Evolutionary conservation across 2,329 filamentous ascomycete genomes (phyloP).

Genomic region (Clonostachys sp.): DNA sequence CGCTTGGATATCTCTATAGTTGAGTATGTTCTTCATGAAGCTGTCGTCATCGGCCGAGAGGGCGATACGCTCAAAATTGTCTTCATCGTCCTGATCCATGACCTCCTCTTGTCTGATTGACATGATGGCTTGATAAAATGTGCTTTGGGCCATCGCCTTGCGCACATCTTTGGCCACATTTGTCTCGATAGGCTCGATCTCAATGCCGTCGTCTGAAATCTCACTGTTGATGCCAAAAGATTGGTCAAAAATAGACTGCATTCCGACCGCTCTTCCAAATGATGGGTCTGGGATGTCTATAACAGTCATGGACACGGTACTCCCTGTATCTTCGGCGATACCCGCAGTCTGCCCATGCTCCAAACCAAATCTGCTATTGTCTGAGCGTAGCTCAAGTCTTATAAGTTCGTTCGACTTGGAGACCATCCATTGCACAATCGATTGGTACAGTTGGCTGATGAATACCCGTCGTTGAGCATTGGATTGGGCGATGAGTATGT

Average conservation of each 20-base stretch:
- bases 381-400: slow-evolving; percentile 64
- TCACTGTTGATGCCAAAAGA: slow-evolving; percentile 89
- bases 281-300: slow-evolving; percentile 78
- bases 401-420: slow-evolving; percentile 85
- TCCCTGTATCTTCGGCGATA: slow-evolving; percentile 66
- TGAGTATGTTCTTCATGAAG: slow-evolving; percentile 77
- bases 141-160: slow-evolving; percentile 71
- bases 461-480: slow-evolving; percentile 76
- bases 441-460: slow-evolving; percentile 86
- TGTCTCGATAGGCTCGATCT: slow-evolving; percentile 64
- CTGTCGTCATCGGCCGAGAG: slow-evolving; percentile 77
- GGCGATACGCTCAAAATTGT: slow-evolving; percentile 83
- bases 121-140: slow-evolving; percentile 73
- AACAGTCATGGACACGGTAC: slow-evolving; percentile 85
- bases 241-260: slow-evolving; percentile 92
- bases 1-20: slow-evolving; percentile 73
- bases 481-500: slow-evolving; percentile 72
- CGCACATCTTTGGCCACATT: slow-evolving; percentile 87
- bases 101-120: slow-evolving; percentile 64
- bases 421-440: slow-evolving; percentile 92
- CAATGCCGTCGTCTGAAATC: slow-evolving; percentile 93
- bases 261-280: slow-evolving; percentile 80
- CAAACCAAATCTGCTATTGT: slow-evolving; percentile 62
- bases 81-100: slow-evolving; percentile 74
- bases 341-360: slow-evolving; percentile 61